Base-by-base conservation (phyloP, 2,329 filamentous ascomycete species). In the Xylogone sp. region DNA sequence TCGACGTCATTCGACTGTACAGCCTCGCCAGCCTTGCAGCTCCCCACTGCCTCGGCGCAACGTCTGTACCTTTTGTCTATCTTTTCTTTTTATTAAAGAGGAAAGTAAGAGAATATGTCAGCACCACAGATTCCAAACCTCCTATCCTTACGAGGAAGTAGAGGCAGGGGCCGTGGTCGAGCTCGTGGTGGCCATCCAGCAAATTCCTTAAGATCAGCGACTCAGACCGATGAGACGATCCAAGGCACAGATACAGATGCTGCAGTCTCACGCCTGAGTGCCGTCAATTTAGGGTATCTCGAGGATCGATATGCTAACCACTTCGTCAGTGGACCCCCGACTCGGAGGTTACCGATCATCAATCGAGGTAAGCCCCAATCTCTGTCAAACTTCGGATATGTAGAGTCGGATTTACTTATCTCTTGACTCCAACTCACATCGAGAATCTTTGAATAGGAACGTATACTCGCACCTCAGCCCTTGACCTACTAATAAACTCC, bases 171-270 rank as follows among this genome's bases (percentile, higher is more conserved):
- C 22, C 48, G 61, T 49, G 74, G 72, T 49, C 61, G 67, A 12
- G 53, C 31, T 60, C 57, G 59, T 56, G 61, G 61, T 42, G 48
- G 46, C 27, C 48, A 49, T 22, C 43, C 45, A 34, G 27, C 51
- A 13, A 20, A 50, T n/a, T 50, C 57, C 16, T 46, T 48, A 7
- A 53, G 60, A 16, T 55, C 53, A 39, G 24, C 58, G 20, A 51
- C 62, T 20, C 58, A 65, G n/a, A 58, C 60, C 19, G 92, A 97
- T 69, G 75, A 78, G 53, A 81, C 87, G 42, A 86, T 99, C 52
- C 93, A 96, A 69, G 84, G 85, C 56, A 99, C 94, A 2, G 94
- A 99, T 70, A 85, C 86, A 54, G 94, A 99, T 73, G 94, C 94
- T 21, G 90, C 90, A 53, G 83, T 90, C 42, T 96, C 91, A 24